Base-by-base conservation (phyloP, 1,284 basidiomycete genomes). In the Amylostereum areolatum region DNA sequence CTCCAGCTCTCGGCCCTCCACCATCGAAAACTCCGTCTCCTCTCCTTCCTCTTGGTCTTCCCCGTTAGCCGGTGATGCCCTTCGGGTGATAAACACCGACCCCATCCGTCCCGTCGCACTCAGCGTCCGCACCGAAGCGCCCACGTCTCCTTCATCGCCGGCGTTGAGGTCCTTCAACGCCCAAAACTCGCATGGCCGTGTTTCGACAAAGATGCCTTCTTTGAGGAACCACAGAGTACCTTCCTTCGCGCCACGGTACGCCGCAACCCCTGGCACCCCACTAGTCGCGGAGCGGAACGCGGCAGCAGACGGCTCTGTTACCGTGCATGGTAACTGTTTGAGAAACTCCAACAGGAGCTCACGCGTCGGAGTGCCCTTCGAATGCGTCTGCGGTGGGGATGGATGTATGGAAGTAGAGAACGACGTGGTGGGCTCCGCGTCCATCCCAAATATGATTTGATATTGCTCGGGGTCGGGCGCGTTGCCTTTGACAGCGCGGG, bases 161-260 rank as follows among this genome's bases (percentile, higher is more conserved):
- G 63, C 62, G 2, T 76, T 62, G 7, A 88, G 61, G 56, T 84
- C 78, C 42, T 73, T 69, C n/a, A 85, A 65, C 4, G 81, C 66
- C 79, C 85, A 89, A 60, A 85, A 89, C 58, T 85, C 82, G 60
- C 82, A 85, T 2, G 85, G 85, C 55, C 83, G 83, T 56, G 75
- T 81, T 39, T 85, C 84, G 78, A 83, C 85, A 5, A 89, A 69
- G 6, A 89, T 72, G 10, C 86, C 87, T 30, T 71, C 66, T 31
- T 71, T 64, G 45, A 84, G 69, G 69, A 89, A 89, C 83, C 84
- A 88, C 31, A 89, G 66, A 41, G 74, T 83, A 1, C 85, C 85
- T 2, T 73, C 62, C 59, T 87, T 88, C 1, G 85, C 85, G 28
- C 75, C 75, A 32, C 80, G 77, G 62, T 85, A 83, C 3, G 83